A percentile compares a stretch with the other conserved stretches of the same genome.
These are phyloP conservation scores for Aspergillus neotritici DNA, from an alignment of 2,329 filamentous ascomycete species.

Conservation along the genomic window DNA sequence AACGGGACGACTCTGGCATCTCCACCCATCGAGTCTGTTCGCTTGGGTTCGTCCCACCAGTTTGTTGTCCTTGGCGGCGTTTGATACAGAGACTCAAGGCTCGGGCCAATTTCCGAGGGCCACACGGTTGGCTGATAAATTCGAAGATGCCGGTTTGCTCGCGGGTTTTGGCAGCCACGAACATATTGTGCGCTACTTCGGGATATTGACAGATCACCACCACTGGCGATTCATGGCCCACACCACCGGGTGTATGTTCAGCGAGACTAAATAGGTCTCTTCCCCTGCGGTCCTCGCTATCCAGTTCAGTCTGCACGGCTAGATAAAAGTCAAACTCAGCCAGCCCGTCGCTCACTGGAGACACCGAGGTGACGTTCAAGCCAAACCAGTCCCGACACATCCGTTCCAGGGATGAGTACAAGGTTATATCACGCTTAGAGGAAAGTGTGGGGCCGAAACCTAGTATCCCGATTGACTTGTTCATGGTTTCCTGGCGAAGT, in stretches of 20 bases:
- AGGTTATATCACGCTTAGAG: conserved; percentile 10
- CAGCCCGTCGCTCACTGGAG: neutral
- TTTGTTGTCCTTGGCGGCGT: conserved; percentile 8
- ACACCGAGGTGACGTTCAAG: conserved; percentile 8
- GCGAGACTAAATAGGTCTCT: conserved; percentile 10
- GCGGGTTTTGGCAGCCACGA: conserved; percentile 5
- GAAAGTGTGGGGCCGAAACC: conserved; percentile 14
- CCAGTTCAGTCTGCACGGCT: conserved; percentile 21
- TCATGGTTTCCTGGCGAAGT: conserved; percentile 1
- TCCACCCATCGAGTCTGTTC: conserved; percentile 18
- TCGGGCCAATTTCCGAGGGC: conserved; percentile 30
- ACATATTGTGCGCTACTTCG: conserved; percentile 17
- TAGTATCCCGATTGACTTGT: conserved; percentile 17
- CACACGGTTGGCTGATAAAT: conserved; percentile 33
- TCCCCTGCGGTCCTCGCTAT: conserved; percentile 12
- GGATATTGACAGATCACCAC: conserved; percentile 27
- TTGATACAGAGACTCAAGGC: conserved; percentile 22
- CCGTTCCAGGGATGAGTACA: conserved; percentile 16
- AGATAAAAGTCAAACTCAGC: conserved; percentile 18
- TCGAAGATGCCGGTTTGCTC: conserved; percentile 19
- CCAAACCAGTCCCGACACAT: conserved; percentile 20
- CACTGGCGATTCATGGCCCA: conserved; percentile 16
- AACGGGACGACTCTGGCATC: conserved; percentile 15
- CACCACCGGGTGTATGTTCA: neutral
- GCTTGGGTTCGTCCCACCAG: conserved; percentile 1